These are phyloP conservation scores for Pogostemon cablin DNA, from an alignment of 257 asterid genomes.

Conservation along the genomic window DNA sequence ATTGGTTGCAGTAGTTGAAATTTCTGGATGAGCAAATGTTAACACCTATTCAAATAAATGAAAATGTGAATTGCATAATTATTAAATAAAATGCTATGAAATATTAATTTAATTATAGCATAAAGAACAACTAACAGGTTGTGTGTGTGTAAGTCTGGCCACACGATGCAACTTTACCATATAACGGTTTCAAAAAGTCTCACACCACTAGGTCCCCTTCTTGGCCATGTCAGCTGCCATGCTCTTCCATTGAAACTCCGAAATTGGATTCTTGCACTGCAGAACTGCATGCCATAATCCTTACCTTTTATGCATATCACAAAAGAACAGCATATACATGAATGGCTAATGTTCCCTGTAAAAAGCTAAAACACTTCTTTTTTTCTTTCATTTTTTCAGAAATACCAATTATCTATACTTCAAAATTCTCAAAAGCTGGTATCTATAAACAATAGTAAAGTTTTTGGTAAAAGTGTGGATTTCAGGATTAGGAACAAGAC, in stretches of 20 bases:
- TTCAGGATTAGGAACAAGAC: background rate
- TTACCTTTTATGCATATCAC: background rate
- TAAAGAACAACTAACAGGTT: slow-evolving; percentile 68
- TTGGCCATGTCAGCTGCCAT: too few species aligned
- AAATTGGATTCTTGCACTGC: background rate
- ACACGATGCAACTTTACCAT: slow-evolving; percentile 95
- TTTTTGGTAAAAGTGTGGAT: background rate
- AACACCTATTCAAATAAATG: slow-evolving; percentile 65
- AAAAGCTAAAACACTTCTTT: background rate
- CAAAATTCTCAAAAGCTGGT: background rate
- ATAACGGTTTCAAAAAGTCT: slow-evolving; percentile 74
- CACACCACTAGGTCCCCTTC: too few species aligned
- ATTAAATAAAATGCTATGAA: slow-evolving; percentile 17
- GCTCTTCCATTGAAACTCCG: too few species aligned
- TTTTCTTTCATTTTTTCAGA: background rate
- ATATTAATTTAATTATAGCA: slow-evolving; percentile 30
- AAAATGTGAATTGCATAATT: slow-evolving; percentile 28
- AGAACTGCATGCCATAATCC: background rate
- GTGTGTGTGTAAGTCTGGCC: slow-evolving; percentile 83
- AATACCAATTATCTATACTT: background rate
- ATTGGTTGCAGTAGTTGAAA: slow-evolving; percentile 59
- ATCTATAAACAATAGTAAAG: background rate
- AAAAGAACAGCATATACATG: too few species aligned
- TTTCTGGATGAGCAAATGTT: slow-evolving; percentile 80
- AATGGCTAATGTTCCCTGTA: background rate